Evolutionary conservation across 352 stramenopile genomes (phyloP), one percentile per base, ranked within the genome.

Genomic region (Globisporangium camurandrum): DNA sequence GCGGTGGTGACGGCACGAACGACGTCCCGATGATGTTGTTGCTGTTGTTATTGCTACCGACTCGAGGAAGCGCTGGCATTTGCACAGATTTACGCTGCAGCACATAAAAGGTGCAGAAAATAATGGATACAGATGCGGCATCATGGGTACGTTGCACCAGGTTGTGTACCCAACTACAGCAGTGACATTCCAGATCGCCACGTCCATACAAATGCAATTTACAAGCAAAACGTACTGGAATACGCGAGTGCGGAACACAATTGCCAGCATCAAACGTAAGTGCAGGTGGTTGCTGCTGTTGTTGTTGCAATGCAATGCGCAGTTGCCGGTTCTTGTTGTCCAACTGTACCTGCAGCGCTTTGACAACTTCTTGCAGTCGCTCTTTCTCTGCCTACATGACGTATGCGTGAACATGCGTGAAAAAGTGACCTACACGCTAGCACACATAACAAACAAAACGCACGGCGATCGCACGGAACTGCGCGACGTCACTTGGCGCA

Each of bases 341-440:
- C 1, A 90, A 45, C 42, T 90, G 75, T 0, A 48, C 38, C 58
- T 82, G 71, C 16, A 88, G 55, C 4, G 47, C 50, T 19, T 72
- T 74, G 50, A 85, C 68, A 11, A 70, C 57, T 49, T 88, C 74
- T 3, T 46, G 39, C 1, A 91, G 40, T 0, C 79, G 62, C 52
- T 91, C 79, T 45, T 87, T 91, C 56, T 90, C 79, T 17, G 62
- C 61, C 78, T 89, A 45, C 11, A 19, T n/a, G n/a, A n/a, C 20
- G 22, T 26, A 16, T 20, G 14, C 16, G 19, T 23, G 4, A 14
- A 24, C 41, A 36, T 31, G n/a, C n/a, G n/a, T 4, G n/a, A 50
- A 20, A 39, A 14, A 33, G 19, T 45, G 23, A 45, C 0, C 23
- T 42, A 33, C 19, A 48, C 2, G 39, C 5, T 46, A 38, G 41